These are phyloP conservation scores for Hanseniaspora uvarum DNA, from an alignment of 1,139 yeast species.

Conservation along the genomic window DNA sequence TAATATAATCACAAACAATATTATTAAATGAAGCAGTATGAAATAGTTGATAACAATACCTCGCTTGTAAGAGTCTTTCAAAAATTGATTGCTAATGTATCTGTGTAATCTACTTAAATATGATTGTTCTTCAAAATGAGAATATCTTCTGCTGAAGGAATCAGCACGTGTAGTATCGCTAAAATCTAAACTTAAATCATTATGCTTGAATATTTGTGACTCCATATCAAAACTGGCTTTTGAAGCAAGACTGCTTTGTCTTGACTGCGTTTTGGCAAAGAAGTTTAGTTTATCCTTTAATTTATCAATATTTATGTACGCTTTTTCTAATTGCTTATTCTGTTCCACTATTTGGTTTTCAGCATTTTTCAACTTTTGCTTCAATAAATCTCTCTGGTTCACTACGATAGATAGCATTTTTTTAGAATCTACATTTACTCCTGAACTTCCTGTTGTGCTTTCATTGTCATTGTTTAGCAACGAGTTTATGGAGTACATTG, in stretches of 20 bases:
- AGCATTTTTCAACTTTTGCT: slow-evolving; percentile 5
- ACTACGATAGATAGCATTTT: slow-evolving; percentile 7
- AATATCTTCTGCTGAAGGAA: slow-evolving; percentile 10
- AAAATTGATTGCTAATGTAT: not conserved
- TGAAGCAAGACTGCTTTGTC: not conserved
- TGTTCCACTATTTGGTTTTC: not conserved
- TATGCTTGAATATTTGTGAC: not conserved
- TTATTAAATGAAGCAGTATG: not conserved
- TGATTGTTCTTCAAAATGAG: not conserved
- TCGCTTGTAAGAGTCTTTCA: not conserved
- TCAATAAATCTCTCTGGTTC: slow-evolving; percentile 13
- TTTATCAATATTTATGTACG: not conserved
- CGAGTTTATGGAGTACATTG: slow-evolving; percentile 15
- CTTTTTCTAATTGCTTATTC: not conserved
- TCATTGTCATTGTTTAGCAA: slow-evolving; percentile 3
- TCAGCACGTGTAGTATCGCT: not conserved
- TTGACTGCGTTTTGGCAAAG: not conserved
- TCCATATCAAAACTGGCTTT: not conserved
- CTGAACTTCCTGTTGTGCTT: not conserved
- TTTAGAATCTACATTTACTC: not conserved
- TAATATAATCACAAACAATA: not conserved
- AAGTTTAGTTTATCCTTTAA: not conserved
- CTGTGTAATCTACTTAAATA: not conserved
- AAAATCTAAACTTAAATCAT: not conserved
- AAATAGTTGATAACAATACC: slow-evolving; percentile 5